A percentile compares a stretch with the other conserved stretches of the same genome.
Evolutionary conservation across 345 rosid species (phyloP).

Genomic region (Eucalyptus leucophloia): DNA sequence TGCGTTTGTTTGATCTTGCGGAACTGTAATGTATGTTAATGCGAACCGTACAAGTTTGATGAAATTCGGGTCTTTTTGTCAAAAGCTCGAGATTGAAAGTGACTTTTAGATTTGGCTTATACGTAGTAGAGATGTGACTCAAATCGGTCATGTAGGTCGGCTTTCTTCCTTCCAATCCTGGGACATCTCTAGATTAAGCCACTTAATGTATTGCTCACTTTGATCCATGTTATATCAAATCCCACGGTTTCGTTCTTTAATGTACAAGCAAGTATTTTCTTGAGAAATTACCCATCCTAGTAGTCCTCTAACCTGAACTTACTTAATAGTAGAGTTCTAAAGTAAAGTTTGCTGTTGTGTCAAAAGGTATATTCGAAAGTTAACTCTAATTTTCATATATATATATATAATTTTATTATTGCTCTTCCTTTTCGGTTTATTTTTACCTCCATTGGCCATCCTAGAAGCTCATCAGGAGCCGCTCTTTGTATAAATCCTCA

Average conservation of each 20-base stretch:
- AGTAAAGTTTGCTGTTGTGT: fast-evolving
- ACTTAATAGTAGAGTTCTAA: fast-evolving
- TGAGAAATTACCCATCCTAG: fast-evolving
- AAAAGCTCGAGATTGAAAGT: not conserved
- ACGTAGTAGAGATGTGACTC: fast-evolving
- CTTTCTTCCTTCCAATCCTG: not conserved
- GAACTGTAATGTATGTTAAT: not conserved
- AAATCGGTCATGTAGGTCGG: not conserved
- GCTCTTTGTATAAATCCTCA: fast-evolving
- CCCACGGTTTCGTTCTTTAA: fast-evolving
- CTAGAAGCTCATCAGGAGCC: fast-evolving
- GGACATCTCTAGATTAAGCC: not conserved
- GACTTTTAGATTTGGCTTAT: not conserved
- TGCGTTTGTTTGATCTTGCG: not conserved
- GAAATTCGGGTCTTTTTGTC: fast-evolving
- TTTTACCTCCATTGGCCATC: not conserved
- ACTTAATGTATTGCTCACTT: not conserved
- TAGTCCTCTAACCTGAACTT: not conserved
- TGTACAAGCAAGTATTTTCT: fast-evolving
- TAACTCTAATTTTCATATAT: fast-evolving
- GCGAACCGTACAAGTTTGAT: fast-evolving
- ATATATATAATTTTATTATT: no score
- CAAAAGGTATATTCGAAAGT: fast-evolving
- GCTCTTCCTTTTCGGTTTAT: fast-evolving
- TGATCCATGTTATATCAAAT: not conserved